Evolutionary conservation across 2,329 filamentous ascomycete genomes (phyloP), one percentile per base, ranked within the genome.

Genomic region (Talaromyces funiculosus): DNA sequence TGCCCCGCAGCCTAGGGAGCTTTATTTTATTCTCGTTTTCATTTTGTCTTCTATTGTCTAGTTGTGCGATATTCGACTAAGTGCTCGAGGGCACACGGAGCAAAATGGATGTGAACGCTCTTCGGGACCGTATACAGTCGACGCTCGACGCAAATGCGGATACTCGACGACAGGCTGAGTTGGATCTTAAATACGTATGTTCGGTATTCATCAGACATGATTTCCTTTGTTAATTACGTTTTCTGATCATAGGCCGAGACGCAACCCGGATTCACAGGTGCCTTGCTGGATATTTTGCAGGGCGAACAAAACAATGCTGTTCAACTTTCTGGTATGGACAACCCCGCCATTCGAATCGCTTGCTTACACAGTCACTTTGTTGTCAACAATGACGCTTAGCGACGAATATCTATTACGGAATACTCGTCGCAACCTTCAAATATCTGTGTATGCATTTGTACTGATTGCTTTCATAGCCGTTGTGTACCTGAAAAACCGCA

Each of bases 401-500:
- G 5, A 10, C 18, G n/a, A n/a, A 33, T 10, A 16, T 29, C 3
- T 20, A 9, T 10, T 10, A 22, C 20, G 8, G 12, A 22, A 12
- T 24, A 9, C 14, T 43, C 16, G 12, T 53, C 37, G 42, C 43
- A 38, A 35, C 61, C 53, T 35, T 42, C 20, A 37, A 57, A 31
- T 20, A 2, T 33, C 29, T 51, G 29, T 35, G 47, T 26, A 37
- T 57, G 18, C 14, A 2, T 33, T 26, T 51, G 29, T 35, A 29
- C 47, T 56, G 51, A 53, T 45, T 22, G 14, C 24, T 35, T 35
- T 33, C 31, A 26, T 18, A 97, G 93, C 92, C 71, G 92, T 93
- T 72, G 90, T 99, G 69, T 99, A 97, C 79, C 86, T 97, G 75
- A 99, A 99, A 81, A 97, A 99, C 79, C 89, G 92, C 73, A 89